Percentiles rank a stretch among this genome's conserved stretches.
Conservation (phyloP, 2,329 filamentous ascomycete genomes). For the Tolypocladium nubicola region DNA sequence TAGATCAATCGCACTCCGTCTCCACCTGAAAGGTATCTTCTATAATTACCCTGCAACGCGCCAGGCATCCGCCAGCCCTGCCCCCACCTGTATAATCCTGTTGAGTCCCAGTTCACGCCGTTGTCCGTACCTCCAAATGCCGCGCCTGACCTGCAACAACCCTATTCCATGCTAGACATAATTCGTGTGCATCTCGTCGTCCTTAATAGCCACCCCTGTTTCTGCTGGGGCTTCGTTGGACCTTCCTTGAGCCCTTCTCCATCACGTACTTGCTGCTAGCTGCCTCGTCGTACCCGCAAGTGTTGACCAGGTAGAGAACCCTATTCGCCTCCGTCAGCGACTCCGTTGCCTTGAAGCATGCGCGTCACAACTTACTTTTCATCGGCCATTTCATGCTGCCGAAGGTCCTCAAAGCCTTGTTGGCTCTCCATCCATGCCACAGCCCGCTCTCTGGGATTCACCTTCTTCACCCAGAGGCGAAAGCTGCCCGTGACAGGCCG, state of each 20-base stretch:
- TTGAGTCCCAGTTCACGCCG: background rate
- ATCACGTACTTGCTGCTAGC: conserved; percentile 36
- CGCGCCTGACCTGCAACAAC: background rate
- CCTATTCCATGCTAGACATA: background rate
- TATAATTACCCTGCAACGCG: background rate
- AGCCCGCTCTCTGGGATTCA: conserved; percentile 56
- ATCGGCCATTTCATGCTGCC: conserved; percentile 54
- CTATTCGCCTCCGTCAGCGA: conserved; percentile 23
- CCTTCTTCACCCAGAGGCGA: conserved; percentile 72
- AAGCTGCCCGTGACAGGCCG: conserved; percentile 83
- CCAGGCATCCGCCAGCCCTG: background rate
- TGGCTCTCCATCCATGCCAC: conserved; percentile 63
- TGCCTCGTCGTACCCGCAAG: conserved; percentile 43
- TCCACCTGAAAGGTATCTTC: background rate
- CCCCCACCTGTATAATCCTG: background rate
- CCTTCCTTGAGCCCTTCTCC: conserved; percentile 23
- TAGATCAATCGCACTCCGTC: background rate
- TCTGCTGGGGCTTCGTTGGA: conserved; percentile 15
- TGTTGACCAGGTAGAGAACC: conserved; percentile 37
- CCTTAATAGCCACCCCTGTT: conserved; percentile 4
- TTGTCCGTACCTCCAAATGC: background rate
- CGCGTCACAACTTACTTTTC: conserved; percentile 57
- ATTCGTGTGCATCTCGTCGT: conserved; percentile 1
- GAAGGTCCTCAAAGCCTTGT: conserved; percentile 62
- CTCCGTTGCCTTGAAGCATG: background rate